Base-by-base conservation (phyloP, 352 stramenopile species). In the Phytophthora colocasiae region DNA sequence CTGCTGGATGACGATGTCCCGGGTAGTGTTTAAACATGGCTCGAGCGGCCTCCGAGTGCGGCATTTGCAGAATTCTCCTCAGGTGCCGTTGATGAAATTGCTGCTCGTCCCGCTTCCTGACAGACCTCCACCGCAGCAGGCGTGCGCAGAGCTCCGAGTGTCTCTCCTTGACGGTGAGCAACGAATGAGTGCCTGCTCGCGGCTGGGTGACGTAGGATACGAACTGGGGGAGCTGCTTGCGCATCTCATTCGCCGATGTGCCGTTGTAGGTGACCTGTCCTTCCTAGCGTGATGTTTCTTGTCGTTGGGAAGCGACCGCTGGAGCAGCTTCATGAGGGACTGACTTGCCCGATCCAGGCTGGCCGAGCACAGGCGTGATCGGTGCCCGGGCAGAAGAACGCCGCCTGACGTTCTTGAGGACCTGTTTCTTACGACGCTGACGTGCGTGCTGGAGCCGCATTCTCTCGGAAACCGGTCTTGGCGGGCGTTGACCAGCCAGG, bases 81-180 rank as follows among this genome's bases (percentile, higher is more conserved):
- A 14, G 36, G 36, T 15, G 36, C 36, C 36, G 36, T 41, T 41
- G 11, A 10, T 6, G 8, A 41, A 41, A 9, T 41, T n/a, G 36
- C 36, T 41, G 36, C 12, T 41, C 36, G 36, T 41, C 36, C 9
- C 36, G 36, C 36, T 41, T 41, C 11, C n/a, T n/a, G 36, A 41
- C 36, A 41, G 36, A n/a, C 36, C 36, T 12, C 36, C 36, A 41
- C 36, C 36, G 8, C 8, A 41, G 36, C 36, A 41, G 36, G 36
- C 36, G 62, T 81, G 54, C 0, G 75, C 75, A n/a, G 38, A 83
- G 81, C 39, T 78, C 59, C 14, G n/a, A 87, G 68, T 47, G 78
- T 85, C 62, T 87, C 78, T n/a, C n/a, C 55, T 85, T 81, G n/a
- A 87, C 76, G 0, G 73, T 87, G 1, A 87, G 38, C 14, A 61